A percentile compares a stretch with the other conserved stretches of the same genome.
Conservation (phyloP, 345 rosid species). For the Sonneratia caseolaris region DNA sequence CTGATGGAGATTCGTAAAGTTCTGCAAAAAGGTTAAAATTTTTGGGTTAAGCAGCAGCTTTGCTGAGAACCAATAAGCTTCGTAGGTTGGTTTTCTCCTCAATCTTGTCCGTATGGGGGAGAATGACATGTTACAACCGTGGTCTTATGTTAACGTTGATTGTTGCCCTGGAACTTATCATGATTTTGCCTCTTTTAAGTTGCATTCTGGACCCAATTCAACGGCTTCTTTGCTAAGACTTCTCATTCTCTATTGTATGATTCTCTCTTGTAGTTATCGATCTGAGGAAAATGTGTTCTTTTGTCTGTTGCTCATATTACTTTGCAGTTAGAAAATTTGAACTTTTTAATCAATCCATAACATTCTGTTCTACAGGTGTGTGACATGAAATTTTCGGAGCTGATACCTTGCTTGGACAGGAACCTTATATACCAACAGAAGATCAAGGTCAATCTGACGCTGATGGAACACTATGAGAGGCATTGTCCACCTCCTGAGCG, state of each 20-base stretch:
- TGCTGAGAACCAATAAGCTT: neutral
- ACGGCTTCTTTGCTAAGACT: neutral
- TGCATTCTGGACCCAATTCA: neutral
- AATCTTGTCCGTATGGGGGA: neutral
- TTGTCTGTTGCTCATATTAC: neutral
- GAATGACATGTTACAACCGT: neutral
- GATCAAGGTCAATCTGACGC: constrained; percentile 57
- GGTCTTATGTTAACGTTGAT: neutral
- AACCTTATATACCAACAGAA: constrained; percentile 71
- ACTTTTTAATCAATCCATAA: neutral
- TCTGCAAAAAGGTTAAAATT: neutral
- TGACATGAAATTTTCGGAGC: constrained; percentile 63
- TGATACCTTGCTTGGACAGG: constrained; percentile 90
- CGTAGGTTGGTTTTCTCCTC: neutral
- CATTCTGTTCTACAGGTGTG: constrained; percentile 43
- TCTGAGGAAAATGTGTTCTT: neutral
- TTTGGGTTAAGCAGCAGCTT: neutral
- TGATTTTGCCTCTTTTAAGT: neutral
- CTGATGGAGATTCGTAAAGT: neutral
- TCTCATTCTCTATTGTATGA: neutral
- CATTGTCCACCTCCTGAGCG: constrained; percentile 87
- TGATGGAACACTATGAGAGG: constrained; percentile 95
- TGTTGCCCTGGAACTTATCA: neutral
- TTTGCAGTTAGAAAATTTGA: neutral
- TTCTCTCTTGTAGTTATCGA: neutral